Percentiles rank a stretch among this genome's conserved stretches.
These are phyloP conservation scores for Chlamydomonas eustigma DNA, from an alignment of 139 green algal genomes.

Conservation along the genomic window DNA sequence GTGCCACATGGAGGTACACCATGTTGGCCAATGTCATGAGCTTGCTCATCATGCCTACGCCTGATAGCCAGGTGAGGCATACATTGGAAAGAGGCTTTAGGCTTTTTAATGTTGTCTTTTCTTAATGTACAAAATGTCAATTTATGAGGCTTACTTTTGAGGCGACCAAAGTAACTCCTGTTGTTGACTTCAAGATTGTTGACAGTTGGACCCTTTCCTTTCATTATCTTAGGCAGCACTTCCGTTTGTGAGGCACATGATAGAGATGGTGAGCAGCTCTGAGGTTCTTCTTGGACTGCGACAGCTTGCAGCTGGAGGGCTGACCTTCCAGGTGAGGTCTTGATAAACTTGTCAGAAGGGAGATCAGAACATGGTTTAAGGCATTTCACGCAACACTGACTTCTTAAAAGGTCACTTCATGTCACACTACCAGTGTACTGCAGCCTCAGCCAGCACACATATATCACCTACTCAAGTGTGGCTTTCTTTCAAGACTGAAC, in stretches of 20 bases:
- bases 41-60: background rate
- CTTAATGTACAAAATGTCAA: no score
- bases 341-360: no score
- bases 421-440: no score
- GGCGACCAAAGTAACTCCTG: no score
- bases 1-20: constrained; percentile 1
- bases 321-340: background rate
- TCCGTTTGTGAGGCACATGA: background rate
- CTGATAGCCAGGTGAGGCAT: background rate
- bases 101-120: no score
- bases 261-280: background rate
- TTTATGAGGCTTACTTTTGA: no score
- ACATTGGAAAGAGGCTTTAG: background rate
- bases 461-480: no score
- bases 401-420: no score
- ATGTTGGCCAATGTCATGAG: constrained; percentile 7
- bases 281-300: background rate
- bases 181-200: background rate
- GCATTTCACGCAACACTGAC: no score
- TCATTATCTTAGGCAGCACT: background rate
- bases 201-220: background rate
- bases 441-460: no score
- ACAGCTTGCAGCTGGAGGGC: background rate
- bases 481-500: no score
- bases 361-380: no score